phyloP scores from a whole-genome alignment of 2,329 filamentous ascomycete genomes.

The Didymosphaeria variabile region DNA sequence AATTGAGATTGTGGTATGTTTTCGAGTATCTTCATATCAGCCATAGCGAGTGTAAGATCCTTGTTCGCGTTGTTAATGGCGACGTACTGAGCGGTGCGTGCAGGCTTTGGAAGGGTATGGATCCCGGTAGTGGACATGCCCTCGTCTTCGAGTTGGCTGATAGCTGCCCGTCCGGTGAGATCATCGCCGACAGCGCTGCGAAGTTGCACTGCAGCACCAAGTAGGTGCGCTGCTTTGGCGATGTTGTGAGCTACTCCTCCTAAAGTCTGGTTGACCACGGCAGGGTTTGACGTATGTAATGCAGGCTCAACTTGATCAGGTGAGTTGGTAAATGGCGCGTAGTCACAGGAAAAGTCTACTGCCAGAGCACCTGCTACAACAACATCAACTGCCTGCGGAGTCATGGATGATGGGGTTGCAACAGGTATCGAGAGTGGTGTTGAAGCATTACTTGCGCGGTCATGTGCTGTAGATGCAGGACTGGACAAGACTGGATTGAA shows the following conservation, averaged over 20 bases:
- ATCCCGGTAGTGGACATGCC: constrained; percentile 74
- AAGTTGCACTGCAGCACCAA: constrained; percentile 72
- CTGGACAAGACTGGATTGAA: constrained; percentile 34
- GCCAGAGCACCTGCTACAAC: constrained; percentile 91
- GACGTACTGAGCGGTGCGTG: constrained; percentile 88
- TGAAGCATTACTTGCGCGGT: constrained; percentile 26
- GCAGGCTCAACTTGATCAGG: constrained; percentile 55
- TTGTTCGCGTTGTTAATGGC: constrained; percentile 86
- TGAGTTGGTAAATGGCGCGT: constrained; percentile 58
- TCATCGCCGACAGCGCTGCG: constrained; percentile 87
- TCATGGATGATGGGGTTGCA: constrained; percentile 9
- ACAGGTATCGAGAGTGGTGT: constrained; percentile 21
- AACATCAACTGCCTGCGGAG: constrained; percentile 62
- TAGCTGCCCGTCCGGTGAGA: constrained; percentile 75
- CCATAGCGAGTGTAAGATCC: constrained; percentile 90
- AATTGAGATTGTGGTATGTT: constrained; percentile 39
- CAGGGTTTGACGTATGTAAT: constrained; percentile 85
- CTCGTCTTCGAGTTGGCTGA: constrained; percentile 70
- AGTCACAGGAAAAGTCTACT: constrained; percentile 87
- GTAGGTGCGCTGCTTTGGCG: constrained; percentile 79
- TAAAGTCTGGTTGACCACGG: constrained; percentile 80
- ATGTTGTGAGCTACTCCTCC: constrained; percentile 95
- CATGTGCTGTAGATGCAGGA: constrained; percentile 23
- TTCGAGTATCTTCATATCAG: constrained; percentile 88
- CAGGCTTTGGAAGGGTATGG: constrained; percentile 52